phyloP scores from a whole-genome alignment of 2,329 filamentous ascomycete genomes.

The Ophiocordyceps australis region DNA sequence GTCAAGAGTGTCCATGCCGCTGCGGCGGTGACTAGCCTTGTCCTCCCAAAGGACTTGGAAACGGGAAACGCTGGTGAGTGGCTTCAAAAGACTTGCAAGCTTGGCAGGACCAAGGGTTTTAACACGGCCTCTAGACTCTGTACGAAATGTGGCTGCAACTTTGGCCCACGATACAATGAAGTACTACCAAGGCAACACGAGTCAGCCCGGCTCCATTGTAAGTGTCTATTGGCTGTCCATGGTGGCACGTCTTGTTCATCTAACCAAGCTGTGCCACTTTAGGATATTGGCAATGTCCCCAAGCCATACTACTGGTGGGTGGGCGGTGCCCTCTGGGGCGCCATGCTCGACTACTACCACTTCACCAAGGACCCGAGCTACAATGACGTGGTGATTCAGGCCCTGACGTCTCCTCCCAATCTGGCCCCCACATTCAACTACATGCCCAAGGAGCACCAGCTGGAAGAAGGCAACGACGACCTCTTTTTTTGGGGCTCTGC shows the following conservation, averaged over 20 bases:
- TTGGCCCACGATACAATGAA: constrained; percentile 42
- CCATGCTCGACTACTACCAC: constrained; percentile 52
- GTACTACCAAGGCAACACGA: constrained; percentile 45
- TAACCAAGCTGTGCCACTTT: constrained; percentile 1
- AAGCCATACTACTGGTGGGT: constrained; percentile 55
- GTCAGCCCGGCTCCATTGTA: constrained; percentile 25
- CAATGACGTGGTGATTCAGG: constrained; percentile 39
- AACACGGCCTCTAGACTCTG: constrained; percentile 26
- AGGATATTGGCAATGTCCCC: constrained; percentile 44
- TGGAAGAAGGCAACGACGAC: constrained; percentile 57
- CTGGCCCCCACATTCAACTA: constrained; percentile 39
- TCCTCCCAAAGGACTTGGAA: constrained; percentile 19
- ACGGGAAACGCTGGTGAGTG: constrained; percentile 15
- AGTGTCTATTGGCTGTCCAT: too few relatives aligned
- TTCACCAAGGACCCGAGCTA: constrained; percentile 45
- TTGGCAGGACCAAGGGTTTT: not conserved
- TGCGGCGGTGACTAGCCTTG: constrained; percentile 9
- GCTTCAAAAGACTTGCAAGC: not conserved
- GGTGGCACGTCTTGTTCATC: too few relatives aligned
- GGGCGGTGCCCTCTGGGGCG: constrained; percentile 45
- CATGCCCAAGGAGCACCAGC: constrained; percentile 34
- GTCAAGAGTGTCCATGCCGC: constrained; percentile 6
- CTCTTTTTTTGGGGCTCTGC: constrained; percentile 58
- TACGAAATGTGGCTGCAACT: constrained; percentile 40
- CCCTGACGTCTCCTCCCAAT: constrained; percentile 34